Evolutionary conservation across 169 alveolate species (phyloP).

Genomic region (Eimeria sp.): DNA sequence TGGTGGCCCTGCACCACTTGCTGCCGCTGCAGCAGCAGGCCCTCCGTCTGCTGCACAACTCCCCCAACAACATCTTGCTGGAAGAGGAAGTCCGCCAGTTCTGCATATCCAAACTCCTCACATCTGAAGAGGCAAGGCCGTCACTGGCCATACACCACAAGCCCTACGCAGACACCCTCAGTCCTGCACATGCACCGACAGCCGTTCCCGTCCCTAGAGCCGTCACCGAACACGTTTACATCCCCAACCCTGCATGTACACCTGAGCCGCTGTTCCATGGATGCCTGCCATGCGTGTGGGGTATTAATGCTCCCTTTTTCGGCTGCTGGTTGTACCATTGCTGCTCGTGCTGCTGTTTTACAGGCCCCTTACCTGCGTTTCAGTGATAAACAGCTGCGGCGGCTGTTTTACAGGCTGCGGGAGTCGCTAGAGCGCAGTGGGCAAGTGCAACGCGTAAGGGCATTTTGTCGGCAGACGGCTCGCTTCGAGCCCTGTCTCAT

Average conservation of each 20-base stretch:
- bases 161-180: neutral
- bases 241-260: neutral
- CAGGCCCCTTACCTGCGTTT: slow-evolving; percentile 55
- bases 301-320: neutral
- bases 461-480: slow-evolving; percentile 68
- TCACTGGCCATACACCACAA: slow-evolving; percentile 8
- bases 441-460: slow-evolving; percentile 71
- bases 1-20: slow-evolving; percentile 68
- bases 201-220: neutral
- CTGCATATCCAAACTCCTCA: slow-evolving; percentile 61
- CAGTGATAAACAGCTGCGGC: slow-evolving; percentile 62
- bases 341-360: neutral
- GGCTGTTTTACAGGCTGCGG: slow-evolving; percentile 69
- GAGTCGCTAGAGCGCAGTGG: slow-evolving; percentile 47
- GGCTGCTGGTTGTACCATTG: neutral
- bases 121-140: slow-evolving; percentile 6
- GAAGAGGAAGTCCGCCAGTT: slow-evolving; percentile 75
- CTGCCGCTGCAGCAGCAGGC: slow-evolving; percentile 79
- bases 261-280: neutral
- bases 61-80: slow-evolving; percentile 68
- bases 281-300: neutral
- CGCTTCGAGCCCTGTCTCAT: slow-evolving; percentile 74
- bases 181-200: neutral
- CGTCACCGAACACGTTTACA: neutral
- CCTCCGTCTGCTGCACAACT: slow-evolving; percentile 51